Conservation (phyloP, 116 monocot genomes). For the Cymodocea nodosa region DNA sequence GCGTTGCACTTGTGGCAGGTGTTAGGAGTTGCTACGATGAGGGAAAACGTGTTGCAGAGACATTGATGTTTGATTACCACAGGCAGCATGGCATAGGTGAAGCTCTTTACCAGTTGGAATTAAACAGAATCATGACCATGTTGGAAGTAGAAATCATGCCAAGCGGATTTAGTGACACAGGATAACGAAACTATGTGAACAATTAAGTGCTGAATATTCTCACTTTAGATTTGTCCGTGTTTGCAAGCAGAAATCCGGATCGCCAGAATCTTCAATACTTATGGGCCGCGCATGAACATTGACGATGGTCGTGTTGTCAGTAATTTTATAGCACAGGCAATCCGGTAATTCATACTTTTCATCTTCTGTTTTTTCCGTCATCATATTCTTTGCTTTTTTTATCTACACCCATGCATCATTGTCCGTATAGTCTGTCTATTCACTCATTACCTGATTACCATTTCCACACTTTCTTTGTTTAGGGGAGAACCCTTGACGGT, state of each 20-base stretch:
- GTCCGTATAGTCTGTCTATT: too few species aligned
- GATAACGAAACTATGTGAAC: too few species aligned
- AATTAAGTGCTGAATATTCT: too few species aligned
- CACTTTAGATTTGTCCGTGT: background rate
- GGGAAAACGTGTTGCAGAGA: constrained; percentile 96
- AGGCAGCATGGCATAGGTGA: constrained; percentile 88
- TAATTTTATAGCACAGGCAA: constrained; percentile 93
- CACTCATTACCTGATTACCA: background rate
- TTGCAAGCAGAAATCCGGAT: constrained; percentile 66
- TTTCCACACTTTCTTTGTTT: background rate
- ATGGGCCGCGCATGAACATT: constrained; percentile 96
- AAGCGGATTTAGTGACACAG: too few species aligned
- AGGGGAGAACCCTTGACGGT: constrained; percentile 85
- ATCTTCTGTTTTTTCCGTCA: background rate
- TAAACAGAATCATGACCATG: background rate
- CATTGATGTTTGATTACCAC: constrained; percentile 91
- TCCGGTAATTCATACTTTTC: constrained; percentile 21
- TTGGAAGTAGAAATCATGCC: too few species aligned
- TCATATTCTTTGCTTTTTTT: too few species aligned
- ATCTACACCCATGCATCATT: too few species aligned
- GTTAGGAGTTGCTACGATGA: constrained; percentile 98
- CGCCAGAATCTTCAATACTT: constrained; percentile 96
- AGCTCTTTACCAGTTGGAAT: background rate
- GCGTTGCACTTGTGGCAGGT: constrained; percentile 29
- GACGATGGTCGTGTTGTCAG: constrained; percentile 98